Evolutionary conservation across 768 basidiomycete genomes (phyloP), one percentile per base, ranked within the genome.

Genomic region (Hemileccinum rubropunctum): DNA sequence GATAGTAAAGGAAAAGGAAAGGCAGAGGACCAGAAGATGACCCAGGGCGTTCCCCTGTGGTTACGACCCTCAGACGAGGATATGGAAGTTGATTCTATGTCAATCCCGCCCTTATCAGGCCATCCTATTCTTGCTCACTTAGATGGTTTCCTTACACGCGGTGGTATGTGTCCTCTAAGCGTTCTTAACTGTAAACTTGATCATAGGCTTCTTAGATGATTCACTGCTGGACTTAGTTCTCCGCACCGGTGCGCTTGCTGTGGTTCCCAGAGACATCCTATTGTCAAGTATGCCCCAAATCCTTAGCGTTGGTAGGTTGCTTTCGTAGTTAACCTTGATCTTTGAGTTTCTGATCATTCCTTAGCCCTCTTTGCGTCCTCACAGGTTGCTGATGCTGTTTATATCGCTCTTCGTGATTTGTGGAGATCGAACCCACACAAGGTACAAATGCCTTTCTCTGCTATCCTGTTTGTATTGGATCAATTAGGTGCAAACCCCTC

Each of bases 401-500:
- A 59, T 42, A 60, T 61, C 23, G 62, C 68, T 18, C 64, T 78
- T 46, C 63, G 58, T 38, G 65, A 70, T 43, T 32, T 73, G 17
- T 72, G 75, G 70, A 42, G 26, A 41, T 34, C 50, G 57, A 39
- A 43, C 51, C 35, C 52, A 32, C 50, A 17, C 42, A 33, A 53
- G 49, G 7, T 65, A 61, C 17, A 62, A 62, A n/a, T 70, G 73
- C 47, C 66, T 63, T 43, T 70, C 71, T 45, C 48, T 18, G 64
- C 64, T 34, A 53, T 82, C 30, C 42, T 74, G 14, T 60, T 56
- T 9, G 65, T 68, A 13, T 64, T 84, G 2, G 56, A 68, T 3
- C 70, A 64, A 44, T 67, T 84, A 11, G 83, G 81, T 34, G 78
- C 78, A 3, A 67, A 70, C 36, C 54, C 63, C 1, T 53, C 56